Conservation (phyloP, 768 basidiomycete species). For the Russula dissimulans region DNA sequence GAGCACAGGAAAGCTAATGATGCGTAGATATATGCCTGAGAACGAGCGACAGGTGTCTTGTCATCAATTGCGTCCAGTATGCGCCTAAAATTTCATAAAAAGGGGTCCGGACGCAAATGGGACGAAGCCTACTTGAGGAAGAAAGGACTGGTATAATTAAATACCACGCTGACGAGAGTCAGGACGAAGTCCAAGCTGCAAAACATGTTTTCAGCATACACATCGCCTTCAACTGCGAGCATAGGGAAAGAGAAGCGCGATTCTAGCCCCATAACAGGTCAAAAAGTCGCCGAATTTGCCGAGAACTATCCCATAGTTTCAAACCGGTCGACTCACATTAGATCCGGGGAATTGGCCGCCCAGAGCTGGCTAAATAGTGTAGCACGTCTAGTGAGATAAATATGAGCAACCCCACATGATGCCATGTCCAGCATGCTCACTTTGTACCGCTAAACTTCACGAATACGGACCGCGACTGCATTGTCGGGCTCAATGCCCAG, state of each 20-base stretch:
- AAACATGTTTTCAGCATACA: background rate
- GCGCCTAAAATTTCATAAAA: conserved; percentile 23
- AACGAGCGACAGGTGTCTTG: conserved; percentile 41
- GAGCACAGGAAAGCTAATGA: conserved; percentile 61
- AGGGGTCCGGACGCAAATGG: background rate
- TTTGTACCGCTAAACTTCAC: conserved; percentile 32
- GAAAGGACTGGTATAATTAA: conserved; percentile 77
- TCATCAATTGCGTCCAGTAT: conserved; percentile 53
- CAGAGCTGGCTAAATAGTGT: conserved; percentile 39
- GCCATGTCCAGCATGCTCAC: background rate
- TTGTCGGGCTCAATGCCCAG: conserved; percentile 59
- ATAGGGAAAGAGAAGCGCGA: background rate
- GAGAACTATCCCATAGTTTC: background rate
- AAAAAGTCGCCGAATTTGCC: background rate
- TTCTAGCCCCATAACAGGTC: background rate
- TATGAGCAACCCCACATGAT: background rate
- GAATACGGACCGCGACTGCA: conserved; percentile 60
- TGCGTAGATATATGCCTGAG: conserved; percentile 70
- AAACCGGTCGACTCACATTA: conserved; percentile 23
- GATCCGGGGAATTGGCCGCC: conserved; percentile 38
- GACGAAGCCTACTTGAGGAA: conserved; percentile 50
- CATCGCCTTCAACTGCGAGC: background rate
- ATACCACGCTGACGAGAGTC: conserved; percentile 58
- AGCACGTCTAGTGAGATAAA: conserved; percentile 14
- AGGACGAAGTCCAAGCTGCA: conserved; percentile 48